Base-by-base conservation (phyloP, 345 rosid genomes). In the Citrus cavaleriei region DNA sequence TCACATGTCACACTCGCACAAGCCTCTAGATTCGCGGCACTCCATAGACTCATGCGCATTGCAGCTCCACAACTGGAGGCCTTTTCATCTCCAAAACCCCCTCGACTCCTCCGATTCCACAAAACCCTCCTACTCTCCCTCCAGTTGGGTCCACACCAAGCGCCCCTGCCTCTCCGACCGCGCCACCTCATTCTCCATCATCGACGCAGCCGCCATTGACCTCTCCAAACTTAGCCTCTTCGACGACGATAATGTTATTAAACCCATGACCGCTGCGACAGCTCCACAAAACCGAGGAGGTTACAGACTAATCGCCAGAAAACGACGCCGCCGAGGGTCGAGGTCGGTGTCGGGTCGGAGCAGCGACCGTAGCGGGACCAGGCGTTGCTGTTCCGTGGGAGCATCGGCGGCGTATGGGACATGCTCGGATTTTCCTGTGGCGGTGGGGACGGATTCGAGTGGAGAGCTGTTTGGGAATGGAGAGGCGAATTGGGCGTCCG, bases 161-260 rank as follows among this genome's bases (percentile, higher is more conserved):
- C 97, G 97, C 19, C 99, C 97, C 55, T 96, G 99, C 80, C 95
- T 93, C 87, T 89, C 98, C 86, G 94, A 94, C 81, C 95, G 99
- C 65, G 80, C 95, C 71, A 96, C 99, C n/a, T 88, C 99, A 10
- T 88, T 92, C 82, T 78, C 95, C 70, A 77, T 84, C 76, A 79
- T 86, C 70, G 95, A 85, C 60, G 80, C 76, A 34, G 81, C 76
- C 40, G 83, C 92, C 60, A 72, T 96, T 81, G 94, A 92, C 83
- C 61, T 90, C 77, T 90, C 98, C 67, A 89, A 85, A 73, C 95
- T 96, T 76, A 89, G 89, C 42, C 91, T 96, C 79, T 67, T 90
- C 59, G 95, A 94, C 72, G 95, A 94, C 72, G 95, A 93, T 74
- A 84, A 54, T 18, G 58, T 18, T 54, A 18, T 16, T 66, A 66